Evolutionary conservation across 441 rosid genomes (phyloP).

Genomic region (Eruca vesicaria): DNA sequence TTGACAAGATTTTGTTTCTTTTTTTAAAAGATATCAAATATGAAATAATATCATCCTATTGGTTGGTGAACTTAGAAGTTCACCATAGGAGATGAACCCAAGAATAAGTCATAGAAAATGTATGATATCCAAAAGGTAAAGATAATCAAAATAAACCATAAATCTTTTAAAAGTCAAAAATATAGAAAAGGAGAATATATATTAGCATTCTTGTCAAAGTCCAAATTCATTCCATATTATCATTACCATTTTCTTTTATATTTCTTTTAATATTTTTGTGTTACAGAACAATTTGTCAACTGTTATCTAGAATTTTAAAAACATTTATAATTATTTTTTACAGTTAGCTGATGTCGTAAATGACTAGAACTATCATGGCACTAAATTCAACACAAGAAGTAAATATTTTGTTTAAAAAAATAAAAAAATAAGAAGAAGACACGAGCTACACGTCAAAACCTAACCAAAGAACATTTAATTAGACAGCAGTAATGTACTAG

Average conservation of each 20-base stretch:
- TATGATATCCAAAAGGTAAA: no score
- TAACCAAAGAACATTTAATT: conserved; percentile 22
- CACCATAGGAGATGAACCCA: no score
- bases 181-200: neutral
- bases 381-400: neutral
- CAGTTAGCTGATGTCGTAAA: neutral
- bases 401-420: no score
- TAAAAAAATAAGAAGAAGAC: neutral
- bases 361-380: neutral
- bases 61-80: no score
- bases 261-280: neutral
- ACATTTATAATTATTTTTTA: neutral
- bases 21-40: no score
- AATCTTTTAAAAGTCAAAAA: neutral
- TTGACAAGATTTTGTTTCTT: no score
- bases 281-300: neutral
- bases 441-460: neutral
- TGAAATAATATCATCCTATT: no score
- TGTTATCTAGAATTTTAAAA: neutral
- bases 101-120: no score
- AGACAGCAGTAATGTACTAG: conserved; percentile 31
- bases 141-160: neutral
- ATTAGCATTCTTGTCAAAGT: neutral
- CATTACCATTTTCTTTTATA: neutral
- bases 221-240: neutral